Percentiles rank a stretch among this genome's conserved stretches.
These are phyloP conservation scores for Aspergillus kassunensis DNA, from an alignment of 495 filamentous ascomycete species.

Conservation along the genomic window DNA sequence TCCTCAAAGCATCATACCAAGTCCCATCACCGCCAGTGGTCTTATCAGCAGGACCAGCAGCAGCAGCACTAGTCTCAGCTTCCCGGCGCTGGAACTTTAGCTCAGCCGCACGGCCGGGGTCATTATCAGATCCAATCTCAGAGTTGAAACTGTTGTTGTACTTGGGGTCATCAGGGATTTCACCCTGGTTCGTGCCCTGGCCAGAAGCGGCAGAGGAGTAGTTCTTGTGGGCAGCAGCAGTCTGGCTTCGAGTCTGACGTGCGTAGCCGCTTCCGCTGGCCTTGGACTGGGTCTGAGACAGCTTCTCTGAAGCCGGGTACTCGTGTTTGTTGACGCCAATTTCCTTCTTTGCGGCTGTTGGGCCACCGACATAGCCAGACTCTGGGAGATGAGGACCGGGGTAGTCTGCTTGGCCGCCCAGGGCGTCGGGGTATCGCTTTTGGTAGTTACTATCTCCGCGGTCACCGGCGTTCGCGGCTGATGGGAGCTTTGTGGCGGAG, in stretches of 20 bases:
- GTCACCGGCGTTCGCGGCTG: constrained; percentile 40
- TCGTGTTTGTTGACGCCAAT: constrained; percentile 25
- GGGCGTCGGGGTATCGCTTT: constrained; percentile 46
- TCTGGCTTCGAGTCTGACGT: constrained; percentile 23
- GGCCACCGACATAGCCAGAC: constrained; percentile 42
- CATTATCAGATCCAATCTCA: constrained; percentile 57
- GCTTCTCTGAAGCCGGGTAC: constrained; percentile 20
- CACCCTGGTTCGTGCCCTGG: constrained; percentile 53
- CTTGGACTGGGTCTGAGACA: constrained; percentile 2
- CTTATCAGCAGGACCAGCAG: constrained; percentile 31
- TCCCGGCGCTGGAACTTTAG: constrained; percentile 40
- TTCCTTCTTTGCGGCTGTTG: constrained; percentile 37
- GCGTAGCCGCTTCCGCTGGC: constrained; percentile 32
- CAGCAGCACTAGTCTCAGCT: constrained; percentile 37
- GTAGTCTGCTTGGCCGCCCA: constrained; percentile 48
- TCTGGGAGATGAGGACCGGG: constrained; percentile 41
- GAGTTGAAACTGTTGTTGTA: constrained; percentile 57
- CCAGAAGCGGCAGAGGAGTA: neutral
- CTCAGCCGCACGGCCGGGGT: constrained; percentile 57
- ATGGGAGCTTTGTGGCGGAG: constrained; percentile 45
- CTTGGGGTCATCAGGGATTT: constrained; percentile 40
- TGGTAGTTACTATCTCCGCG: constrained; percentile 45
- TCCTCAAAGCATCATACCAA: constrained; percentile 40
- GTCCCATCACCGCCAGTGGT: constrained; percentile 34
- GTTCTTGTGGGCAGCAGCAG: constrained; percentile 15